A percentile compares a stretch with the other conserved stretches of the same genome.
Conservation (phyloP, 805 yeast species). For the Starmerella sp. region DNA sequence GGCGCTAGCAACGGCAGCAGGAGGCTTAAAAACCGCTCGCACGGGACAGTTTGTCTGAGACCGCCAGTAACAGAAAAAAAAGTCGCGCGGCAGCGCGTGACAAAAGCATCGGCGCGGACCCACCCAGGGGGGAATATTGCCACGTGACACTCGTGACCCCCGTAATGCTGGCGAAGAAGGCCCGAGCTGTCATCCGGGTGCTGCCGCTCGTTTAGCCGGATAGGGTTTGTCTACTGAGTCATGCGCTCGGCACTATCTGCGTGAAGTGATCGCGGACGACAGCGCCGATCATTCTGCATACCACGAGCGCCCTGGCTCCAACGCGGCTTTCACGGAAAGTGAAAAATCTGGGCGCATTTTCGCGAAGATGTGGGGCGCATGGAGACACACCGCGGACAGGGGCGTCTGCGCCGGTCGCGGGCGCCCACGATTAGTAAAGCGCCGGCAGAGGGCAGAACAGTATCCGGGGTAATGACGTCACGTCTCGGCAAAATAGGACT, state of each 20-base stretch:
- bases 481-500: not conserved
- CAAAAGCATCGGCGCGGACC: no score
- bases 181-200: no score
- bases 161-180: not conserved
- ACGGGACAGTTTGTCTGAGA: conserved; percentile 27
- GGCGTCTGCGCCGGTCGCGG: no score
- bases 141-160: not conserved
- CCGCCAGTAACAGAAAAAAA: conserved; percentile 1
- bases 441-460: not conserved
- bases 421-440: not conserved
- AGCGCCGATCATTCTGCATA: not conserved
- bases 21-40: conserved; percentile 7
- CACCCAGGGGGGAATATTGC: no score
- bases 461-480: conserved; percentile 2
- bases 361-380: no score
- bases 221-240: not conserved
- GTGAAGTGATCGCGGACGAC: not conserved
- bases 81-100: no score
- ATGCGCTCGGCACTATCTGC: not conserved
- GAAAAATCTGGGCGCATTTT: no score
- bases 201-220: not conserved
- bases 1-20: not conserved
- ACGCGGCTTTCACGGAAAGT: no score
- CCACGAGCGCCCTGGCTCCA: not conserved
- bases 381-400: no score